phyloP scores from a whole-genome alignment of 2,329 filamentous ascomycete species.

The Trichoderma sp. region DNA sequence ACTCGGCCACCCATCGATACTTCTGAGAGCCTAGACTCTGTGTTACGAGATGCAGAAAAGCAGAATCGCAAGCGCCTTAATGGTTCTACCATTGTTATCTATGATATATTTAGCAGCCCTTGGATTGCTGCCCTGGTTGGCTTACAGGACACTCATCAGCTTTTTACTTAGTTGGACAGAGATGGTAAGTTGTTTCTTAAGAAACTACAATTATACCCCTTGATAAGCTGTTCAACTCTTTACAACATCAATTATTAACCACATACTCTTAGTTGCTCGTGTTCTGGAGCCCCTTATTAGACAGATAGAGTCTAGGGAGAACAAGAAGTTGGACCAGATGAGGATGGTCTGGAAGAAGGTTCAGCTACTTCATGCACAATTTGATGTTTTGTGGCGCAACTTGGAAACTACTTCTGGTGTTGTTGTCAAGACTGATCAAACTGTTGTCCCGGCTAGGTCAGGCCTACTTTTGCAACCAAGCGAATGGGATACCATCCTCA shows the following conservation, averaged over 20 bases:
- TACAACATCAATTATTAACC: not conserved
- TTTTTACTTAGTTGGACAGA: not conserved
- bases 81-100: not conserved
- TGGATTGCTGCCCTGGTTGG: not conserved
- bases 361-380: not conserved
- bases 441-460: not conserved
- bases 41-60: not conserved
- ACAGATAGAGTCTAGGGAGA: not conserved
- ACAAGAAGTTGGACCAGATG: not conserved
- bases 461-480: not conserved
- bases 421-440: not conserved
- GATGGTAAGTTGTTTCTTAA: not conserved
- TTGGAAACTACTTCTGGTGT: not conserved
- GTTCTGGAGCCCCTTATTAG: not conserved
- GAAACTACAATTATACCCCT: not conserved
- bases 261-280: not conserved
- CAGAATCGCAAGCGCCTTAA: not conserved
- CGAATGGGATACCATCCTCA: not conserved
- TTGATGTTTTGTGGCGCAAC: not conserved
- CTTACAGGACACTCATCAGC: not conserved
- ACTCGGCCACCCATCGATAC: not conserved
- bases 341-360: not conserved
- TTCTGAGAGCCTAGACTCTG: not conserved
- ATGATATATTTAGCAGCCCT: not conserved
- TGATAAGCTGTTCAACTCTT: not conserved